Conservation (phyloP, 495 filamentous ascomycete genomes). For the Platismatia glauca region DNA sequence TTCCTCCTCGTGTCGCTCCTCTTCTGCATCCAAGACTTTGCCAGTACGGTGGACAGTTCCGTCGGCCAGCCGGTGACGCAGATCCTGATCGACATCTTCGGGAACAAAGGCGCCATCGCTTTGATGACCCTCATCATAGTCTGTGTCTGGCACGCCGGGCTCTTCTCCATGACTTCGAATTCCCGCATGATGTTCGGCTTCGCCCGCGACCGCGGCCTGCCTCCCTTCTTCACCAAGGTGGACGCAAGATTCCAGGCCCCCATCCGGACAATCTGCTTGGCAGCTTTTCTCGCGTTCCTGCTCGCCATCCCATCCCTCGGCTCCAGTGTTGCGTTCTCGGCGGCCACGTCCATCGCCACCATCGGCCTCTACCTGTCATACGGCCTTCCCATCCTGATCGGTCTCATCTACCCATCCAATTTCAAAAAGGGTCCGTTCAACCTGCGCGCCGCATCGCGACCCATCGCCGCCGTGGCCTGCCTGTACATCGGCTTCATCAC, state of each 20-base stretch:
- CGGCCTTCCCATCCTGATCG: slow-evolving; percentile 54
- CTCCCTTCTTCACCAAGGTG: slow-evolving; percentile 34
- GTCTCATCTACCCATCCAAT: slow-evolving; percentile 39
- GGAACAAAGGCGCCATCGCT: slow-evolving; percentile 45
- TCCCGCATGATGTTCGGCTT: slow-evolving; percentile 60
- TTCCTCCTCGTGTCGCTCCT: slow-evolving; percentile 50
- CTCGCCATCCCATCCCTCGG: slow-evolving; percentile 54
- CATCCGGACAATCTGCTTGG: slow-evolving; percentile 49
- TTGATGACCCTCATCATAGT: slow-evolving; percentile 50
- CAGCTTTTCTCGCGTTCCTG: slow-evolving; percentile 47
- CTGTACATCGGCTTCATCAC: slow-evolving; percentile 40
- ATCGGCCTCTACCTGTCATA: slow-evolving; percentile 60
- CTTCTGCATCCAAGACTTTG: slow-evolving; percentile 52
- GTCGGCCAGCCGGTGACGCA: slow-evolving; percentile 48
- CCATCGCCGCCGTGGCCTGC: slow-evolving; percentile 43
- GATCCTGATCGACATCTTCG: slow-evolving; percentile 49
- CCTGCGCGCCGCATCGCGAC: slow-evolving; percentile 45
- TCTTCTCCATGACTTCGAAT: slow-evolving; percentile 51
- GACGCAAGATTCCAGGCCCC: slow-evolving; percentile 42
- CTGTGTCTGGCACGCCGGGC: slow-evolving; percentile 52
- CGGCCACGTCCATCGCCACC: slow-evolving; percentile 53
- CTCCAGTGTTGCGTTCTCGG: slow-evolving; percentile 50
- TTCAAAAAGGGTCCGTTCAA: slow-evolving; percentile 47
- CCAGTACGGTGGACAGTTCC: slow-evolving; percentile 31
- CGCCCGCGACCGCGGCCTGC: slow-evolving; percentile 41